A percentile compares a stretch with the other conserved stretches of the same genome.
These are phyloP conservation scores for Cladosporium sphaerospermum DNA, from an alignment of 2,329 filamentous ascomycete genomes.

Conservation along the genomic window DNA sequence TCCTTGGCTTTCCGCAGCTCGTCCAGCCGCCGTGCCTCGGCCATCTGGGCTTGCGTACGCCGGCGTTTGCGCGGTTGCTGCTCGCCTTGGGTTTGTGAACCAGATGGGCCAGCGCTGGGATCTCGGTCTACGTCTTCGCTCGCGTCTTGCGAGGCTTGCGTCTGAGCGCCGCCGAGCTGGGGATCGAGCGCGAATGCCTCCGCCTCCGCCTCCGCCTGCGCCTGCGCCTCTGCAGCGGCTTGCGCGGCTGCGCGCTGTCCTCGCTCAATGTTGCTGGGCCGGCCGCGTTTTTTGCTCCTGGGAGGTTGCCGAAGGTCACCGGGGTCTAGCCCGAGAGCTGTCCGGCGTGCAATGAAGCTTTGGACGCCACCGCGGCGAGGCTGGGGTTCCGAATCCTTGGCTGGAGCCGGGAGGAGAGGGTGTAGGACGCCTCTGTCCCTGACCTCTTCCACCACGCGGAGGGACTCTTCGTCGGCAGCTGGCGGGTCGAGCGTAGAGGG, in stretches of 20 bases:
- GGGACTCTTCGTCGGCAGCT: no score
- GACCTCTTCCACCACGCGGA: no score
- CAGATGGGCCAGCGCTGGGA: no score
- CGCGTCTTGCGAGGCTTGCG: no score
- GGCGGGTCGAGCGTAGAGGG: no score
- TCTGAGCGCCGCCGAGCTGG: neutral
- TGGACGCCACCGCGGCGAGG: neutral
- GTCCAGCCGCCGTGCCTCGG: constrained; percentile 3
- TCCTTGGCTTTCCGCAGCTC: neutral
- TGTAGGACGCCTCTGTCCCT: no score
- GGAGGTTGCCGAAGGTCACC: no score
- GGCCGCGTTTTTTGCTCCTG: neutral
- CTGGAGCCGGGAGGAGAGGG: no score
- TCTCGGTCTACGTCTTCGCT: no score
- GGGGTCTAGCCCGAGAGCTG: neutral
- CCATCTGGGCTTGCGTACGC: constrained; percentile 4
- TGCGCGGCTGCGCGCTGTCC: neutral
- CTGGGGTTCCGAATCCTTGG: no score
- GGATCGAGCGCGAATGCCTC: neutral
- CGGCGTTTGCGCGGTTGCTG: constrained; percentile 1
- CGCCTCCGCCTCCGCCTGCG: neutral
- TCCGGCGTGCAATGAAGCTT: constrained; percentile 1
- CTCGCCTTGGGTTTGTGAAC: no score
- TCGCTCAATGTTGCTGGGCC: constrained; percentile 4
- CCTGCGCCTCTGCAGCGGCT: neutral